Evolutionary conservation across 495 filamentous ascomycete genomes (phyloP).

Genomic region (Melanomma pulvis-pyrius): DNA sequence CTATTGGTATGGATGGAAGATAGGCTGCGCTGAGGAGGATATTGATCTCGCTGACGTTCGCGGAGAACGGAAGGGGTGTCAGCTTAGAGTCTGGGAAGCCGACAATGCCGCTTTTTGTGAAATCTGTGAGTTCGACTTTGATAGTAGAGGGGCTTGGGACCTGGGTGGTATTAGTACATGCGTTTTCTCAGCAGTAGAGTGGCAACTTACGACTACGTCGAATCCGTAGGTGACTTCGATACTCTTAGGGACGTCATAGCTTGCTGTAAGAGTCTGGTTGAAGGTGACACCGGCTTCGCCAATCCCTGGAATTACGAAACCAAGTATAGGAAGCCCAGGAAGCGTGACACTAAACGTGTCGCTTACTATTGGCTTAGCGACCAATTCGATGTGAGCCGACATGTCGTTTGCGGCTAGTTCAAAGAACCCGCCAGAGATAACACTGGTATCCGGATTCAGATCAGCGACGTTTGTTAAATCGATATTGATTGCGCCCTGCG

Average conservation of each 20-base stretch:
- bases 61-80: conserved; percentile 26
- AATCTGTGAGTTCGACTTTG: conserved; percentile 19
- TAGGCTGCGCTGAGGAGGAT: conserved; percentile 15
- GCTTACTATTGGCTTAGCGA: conserved; percentile 10
- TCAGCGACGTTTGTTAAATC: conserved; percentile 13
- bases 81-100: conserved; percentile 23
- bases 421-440: conserved; percentile 30
- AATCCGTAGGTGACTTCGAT: conserved; percentile 33
- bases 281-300: conserved; percentile 32
- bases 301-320: conserved; percentile 32
- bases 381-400: conserved; percentile 28
- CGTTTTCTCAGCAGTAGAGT: not conserved
- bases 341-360: conserved; percentile 13
- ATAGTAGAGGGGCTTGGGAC: conserved; percentile 28
- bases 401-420: conserved; percentile 23
- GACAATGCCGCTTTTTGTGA: conserved; percentile 10
- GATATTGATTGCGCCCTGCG: conserved; percentile 21
- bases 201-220: conserved; percentile 21
- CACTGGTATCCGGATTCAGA: conserved; percentile 1
- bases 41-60: conserved; percentile 19
- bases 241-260: conserved; percentile 10
- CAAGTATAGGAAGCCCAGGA: conserved; percentile 19
- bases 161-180: conserved; percentile 6
- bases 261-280: conserved; percentile 1
- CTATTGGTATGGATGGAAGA: conserved; percentile 26